Percentiles rank a stretch among this genome's conserved stretches.
phyloP scores from a whole-genome alignment of 371 early-diverging fungal species.

The Rhizopus delemar region DNA sequence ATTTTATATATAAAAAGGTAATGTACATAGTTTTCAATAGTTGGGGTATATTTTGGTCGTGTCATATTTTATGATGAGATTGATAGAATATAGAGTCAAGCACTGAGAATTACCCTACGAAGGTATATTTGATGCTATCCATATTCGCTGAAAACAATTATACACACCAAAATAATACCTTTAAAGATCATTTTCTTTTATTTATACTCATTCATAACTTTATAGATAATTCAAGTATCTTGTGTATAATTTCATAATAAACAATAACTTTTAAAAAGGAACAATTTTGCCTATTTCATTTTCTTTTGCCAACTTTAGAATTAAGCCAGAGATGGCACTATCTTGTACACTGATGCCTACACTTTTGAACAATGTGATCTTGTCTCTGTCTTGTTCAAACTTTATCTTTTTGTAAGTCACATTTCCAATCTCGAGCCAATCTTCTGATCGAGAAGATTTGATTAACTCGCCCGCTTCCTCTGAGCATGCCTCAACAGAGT shows the following conservation, averaged over 20 bases:
- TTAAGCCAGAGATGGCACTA: conserved; percentile 57
- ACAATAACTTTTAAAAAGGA: conserved; percentile 28
- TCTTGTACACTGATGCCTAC: conserved; percentile 69
- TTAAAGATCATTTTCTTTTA: not conserved
- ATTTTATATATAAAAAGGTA: conserved; percentile 4
- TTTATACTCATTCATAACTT: too few relatives aligned
- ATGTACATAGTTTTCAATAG: not conserved
- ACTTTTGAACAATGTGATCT: conserved; percentile 63
- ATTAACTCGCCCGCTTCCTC: conserved; percentile 64
- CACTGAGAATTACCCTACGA: conserved; percentile 44
- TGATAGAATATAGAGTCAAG: conserved; percentile 49
- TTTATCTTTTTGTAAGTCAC: conserved; percentile 28
- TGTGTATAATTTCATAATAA: not conserved
- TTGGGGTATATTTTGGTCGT: not conserved
- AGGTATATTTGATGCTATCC: conserved; percentile 42
- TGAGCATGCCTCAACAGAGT: conserved; percentile 53
- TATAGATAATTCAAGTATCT: too few relatives aligned
- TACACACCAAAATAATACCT: not conserved
- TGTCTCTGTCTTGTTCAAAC: conserved; percentile 12
- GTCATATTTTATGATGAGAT: conserved; percentile 38
- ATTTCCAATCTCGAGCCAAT: conserved; percentile 52
- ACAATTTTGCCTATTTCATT: conserved; percentile 42
- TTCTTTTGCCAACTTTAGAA: conserved; percentile 49
- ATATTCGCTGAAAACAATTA: conserved; percentile 33
- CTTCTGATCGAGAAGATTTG: conserved; percentile 40